phyloP scores from a whole-genome alignment of 768 basidiomycete genomes.

The Termitomyces eurrhizus region DNA sequence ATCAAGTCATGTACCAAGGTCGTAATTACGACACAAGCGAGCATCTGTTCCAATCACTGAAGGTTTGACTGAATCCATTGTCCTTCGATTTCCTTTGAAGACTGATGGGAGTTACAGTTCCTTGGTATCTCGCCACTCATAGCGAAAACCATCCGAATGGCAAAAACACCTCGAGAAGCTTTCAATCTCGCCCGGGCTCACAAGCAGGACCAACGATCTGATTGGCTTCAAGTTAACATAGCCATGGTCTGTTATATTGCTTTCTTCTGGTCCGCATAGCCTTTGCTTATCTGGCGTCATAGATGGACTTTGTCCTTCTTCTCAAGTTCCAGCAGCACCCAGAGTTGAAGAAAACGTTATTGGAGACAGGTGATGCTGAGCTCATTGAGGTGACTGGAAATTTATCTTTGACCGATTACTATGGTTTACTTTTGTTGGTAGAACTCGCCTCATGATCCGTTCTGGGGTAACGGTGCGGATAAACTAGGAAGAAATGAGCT shows the following conservation, averaged over 20 bases:
- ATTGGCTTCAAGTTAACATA: conserved; percentile 67
- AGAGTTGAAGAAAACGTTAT: conserved; percentile 50
- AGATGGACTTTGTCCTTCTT: conserved; percentile 67
- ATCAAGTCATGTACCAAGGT: conserved; percentile 54
- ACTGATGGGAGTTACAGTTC: conserved; percentile 39
- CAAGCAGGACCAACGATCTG: conserved; percentile 51
- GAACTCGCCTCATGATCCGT: conserved; percentile 70
- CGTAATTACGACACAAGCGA: conserved; percentile 71
- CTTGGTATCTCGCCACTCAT: conserved; percentile 51
- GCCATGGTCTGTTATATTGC: conserved; percentile 41
- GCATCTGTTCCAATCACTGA: conserved; percentile 74
- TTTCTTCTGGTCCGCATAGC: background rate
- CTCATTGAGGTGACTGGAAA: conserved; percentile 55
- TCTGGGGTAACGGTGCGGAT: conserved; percentile 71
- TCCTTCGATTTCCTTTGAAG: background rate
- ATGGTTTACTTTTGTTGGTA: conserved; percentile 18
- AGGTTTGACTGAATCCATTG: conserved; percentile 32
- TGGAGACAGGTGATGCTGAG: conserved; percentile 62
- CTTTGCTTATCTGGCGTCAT: background rate
- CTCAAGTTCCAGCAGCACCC: conserved; percentile 71
- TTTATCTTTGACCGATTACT: background rate
- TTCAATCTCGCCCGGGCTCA: conserved; percentile 65
- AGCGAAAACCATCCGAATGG: conserved; percentile 68
- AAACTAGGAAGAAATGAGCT: conserved; percentile 67
- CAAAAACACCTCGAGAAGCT: conserved; percentile 53